Base-by-base conservation (phyloP, 2,329 filamentous ascomycete species). In the Ophiosphaerella narmari region DNA sequence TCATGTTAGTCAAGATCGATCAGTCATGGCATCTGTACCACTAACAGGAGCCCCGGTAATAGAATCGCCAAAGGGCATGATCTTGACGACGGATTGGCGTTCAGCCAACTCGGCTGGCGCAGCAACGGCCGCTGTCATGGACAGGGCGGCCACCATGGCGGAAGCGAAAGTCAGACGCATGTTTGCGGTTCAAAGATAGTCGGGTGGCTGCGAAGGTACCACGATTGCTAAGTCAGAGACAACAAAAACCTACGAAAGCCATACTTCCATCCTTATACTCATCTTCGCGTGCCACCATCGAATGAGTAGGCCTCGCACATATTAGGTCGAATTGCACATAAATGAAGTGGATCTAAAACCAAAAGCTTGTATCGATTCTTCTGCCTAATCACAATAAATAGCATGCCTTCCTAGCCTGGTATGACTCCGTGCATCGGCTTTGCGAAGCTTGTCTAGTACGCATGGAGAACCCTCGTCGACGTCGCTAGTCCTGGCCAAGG, bases 61-160 rank as follows among this genome's bases (percentile, higher is more conserved):
- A 9, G 62, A 66, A 31, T 62, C 62, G n/a, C 62, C 60, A 31
- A 65, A 56, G 7, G 60, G 46, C 62, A 65, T 65, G n/a, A 65
- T 59, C 34, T 44, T 56, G 39, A 65, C 62, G 4, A 42, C 52
- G 8, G 50, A 54, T 33, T 52, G 54, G 12, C 55, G 55, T 21
- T 44, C 39, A 26, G 41, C 12, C 7, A 54, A n/a, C 18, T 43
- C 47, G 11, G 38, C 26, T 24, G 54, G 46, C 2, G 41, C 41
- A 18, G 50, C 54, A n/a, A 23, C 37, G 26, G 21, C 48, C 36
- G 13, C 32, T 21, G 38, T 40, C 31, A 33, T 29, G 7, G 29
- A 42, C 39, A 42, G 12, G 21, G 41, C 31, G n/a, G 41, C 41
- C n/a, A 43, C 18, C 5, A 36, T 8, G 31, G 32, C 41, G n/a